Evolutionary conservation across 2,329 filamentous ascomycete species (phyloP), one percentile per base, ranked within the genome.

Genomic region (Neobulgaria alba): DNA sequence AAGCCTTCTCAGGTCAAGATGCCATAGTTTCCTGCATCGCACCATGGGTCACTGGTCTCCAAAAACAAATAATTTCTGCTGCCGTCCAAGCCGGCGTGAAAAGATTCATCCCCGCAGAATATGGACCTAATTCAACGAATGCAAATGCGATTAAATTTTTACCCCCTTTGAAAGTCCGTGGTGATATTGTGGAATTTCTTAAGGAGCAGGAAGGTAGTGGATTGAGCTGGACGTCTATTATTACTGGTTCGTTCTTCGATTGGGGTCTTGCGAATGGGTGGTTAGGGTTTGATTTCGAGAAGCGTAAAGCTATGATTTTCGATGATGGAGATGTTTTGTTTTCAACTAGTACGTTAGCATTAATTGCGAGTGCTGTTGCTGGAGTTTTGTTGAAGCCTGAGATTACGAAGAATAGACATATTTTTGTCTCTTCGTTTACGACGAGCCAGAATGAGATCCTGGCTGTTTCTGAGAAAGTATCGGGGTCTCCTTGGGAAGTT

Each of bases 51-150:
- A 23, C 40, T 18, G 35, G 9, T 9, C 32, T 29, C 2, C 49
- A 51, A 21, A 23, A 14, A 10, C 15, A 29, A 9, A 57, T 79
- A 39, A 67, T 78, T 33, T 68, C 79, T 33, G 77, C 75, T 1
- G 67, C 73, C 12, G 65, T 72, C 32, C 66, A 66, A n/a, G 75
- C 73, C 1, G 71, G 73, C 12, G 73, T 80, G 10, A 67, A 72
- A 52, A 66, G 73, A 14, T 76, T 78, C 60, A 63, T 80, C 29
- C 74, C 75, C 2, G 70, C 69, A 10, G 75, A 80, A 41, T 80
- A 69, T 36, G 61, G 59, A 10, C 55, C 57, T 8, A 54, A 63
- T 57, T 54, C 64, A 5, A 19, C 15, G 18, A 33, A 34, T 9
- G 30, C 38, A 3, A 34, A 17, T n/a, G 31, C 14, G 17, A 12